Percentiles rank a stretch among this genome's conserved stretches.
Evolutionary conservation across 2,329 filamentous ascomycete species (phyloP).

Genomic region (Apiospora malaysiana): DNA sequence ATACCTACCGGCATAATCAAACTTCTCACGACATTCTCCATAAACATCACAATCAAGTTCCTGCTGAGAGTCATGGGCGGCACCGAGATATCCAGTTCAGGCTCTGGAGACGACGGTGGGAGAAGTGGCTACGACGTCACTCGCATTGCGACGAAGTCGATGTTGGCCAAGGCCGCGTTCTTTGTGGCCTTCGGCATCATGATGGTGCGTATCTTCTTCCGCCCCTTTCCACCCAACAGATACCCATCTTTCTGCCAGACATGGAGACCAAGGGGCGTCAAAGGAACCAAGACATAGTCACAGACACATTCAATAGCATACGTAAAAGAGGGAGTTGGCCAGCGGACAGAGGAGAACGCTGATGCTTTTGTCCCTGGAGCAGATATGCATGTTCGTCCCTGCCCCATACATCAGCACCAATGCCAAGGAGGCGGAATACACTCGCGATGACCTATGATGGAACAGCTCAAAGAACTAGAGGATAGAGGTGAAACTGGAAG

Average conservation of each 20-base stretch:
- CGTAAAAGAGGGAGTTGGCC: background rate
- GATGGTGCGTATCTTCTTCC: background rate
- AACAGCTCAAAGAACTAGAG: background rate
- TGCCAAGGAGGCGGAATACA: background rate
- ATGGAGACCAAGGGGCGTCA: background rate
- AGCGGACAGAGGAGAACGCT: background rate
- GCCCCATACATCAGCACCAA: background rate
- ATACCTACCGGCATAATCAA: background rate
- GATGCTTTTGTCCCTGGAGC: background rate
- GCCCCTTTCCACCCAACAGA: too few relatives aligned
- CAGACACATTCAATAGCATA: background rate
- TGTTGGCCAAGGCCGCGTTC: background rate
- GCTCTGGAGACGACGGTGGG: background rate
- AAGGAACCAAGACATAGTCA: background rate
- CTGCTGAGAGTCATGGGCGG: background rate
- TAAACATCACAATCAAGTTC: too few relatives aligned
- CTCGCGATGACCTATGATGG: too few relatives aligned
- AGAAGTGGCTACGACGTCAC: slow-evolving; percentile 16
- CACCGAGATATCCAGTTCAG: background rate
- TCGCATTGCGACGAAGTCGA: background rate
- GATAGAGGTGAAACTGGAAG: background rate
- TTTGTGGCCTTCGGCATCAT: background rate
- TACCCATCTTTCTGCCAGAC: background rate
- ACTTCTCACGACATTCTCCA: too few relatives aligned
- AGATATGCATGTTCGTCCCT: background rate